Evolutionary conservation across 2,329 filamentous ascomycete genomes (phyloP).

Genomic region (Aspergillus amoenus): DNA sequence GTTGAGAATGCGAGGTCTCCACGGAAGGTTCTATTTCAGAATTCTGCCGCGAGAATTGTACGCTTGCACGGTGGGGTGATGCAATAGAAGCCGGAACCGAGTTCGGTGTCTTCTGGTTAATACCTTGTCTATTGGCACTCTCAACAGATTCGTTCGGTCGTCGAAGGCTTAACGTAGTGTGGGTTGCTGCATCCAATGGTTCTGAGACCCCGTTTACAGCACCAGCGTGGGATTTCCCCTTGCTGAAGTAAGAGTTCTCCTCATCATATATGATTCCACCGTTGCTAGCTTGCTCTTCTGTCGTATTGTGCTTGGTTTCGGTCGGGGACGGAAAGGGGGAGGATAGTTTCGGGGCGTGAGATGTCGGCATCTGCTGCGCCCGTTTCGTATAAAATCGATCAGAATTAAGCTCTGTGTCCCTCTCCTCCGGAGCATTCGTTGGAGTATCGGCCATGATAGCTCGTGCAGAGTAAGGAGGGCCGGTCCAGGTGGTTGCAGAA

Average conservation of each 20-base stretch:
- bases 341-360: slow-evolving; percentile 23
- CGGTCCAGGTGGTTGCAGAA: not conserved
- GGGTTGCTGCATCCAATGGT: slow-evolving; percentile 20
- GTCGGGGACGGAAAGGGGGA: slow-evolving; percentile 32
- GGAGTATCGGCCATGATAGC: slow-evolving; percentile 26
- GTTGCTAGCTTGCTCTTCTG: slow-evolving; percentile 16
- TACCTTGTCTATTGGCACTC: slow-evolving; percentile 20
- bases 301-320: slow-evolving; percentile 20
- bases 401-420: slow-evolving; percentile 17
- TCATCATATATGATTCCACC: slow-evolving; percentile 16
- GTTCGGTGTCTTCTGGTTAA: slow-evolving; percentile 24
- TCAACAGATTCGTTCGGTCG: slow-evolving; percentile 26
- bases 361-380: slow-evolving; percentile 20
- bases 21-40: slow-evolving; percentile 51
- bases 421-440: slow-evolving; percentile 19
- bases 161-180: slow-evolving; percentile 25
- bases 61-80: slow-evolving; percentile 59
- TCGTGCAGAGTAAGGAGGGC: not conserved
- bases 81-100: slow-evolving; percentile 35
- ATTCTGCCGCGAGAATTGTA: slow-evolving; percentile 69
- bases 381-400: slow-evolving; percentile 21
- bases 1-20: slow-evolving; percentile 55
- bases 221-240: slow-evolving; percentile 11
- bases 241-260: slow-evolving; percentile 8
- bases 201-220: slow-evolving; percentile 9